Conservation (phyloP, 257 asterid species). For the Solanum stenotomum region DNA sequence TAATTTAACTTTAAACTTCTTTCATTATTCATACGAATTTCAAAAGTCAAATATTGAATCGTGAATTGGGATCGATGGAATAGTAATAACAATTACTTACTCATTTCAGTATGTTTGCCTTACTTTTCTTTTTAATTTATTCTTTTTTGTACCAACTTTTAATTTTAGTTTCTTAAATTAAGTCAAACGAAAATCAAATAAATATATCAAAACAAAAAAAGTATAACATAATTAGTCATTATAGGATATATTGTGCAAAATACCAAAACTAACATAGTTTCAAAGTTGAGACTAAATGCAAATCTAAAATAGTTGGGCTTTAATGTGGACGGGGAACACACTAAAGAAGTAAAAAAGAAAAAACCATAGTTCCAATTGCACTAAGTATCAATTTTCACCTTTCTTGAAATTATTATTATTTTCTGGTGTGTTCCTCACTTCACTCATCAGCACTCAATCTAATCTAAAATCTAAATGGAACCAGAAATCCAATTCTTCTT, state of each 20-base stretch:
- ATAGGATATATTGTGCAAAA: neutral
- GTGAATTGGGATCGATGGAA: neutral
- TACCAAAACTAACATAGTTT: neutral
- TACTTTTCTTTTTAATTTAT: too few species aligned
- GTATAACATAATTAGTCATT: neutral
- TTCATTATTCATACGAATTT: too few species aligned
- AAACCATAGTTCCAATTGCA: neutral
- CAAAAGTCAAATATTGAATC: too few species aligned
- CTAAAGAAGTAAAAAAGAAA: too few species aligned
- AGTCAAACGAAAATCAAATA: neutral
- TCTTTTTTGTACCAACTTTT: too few species aligned
- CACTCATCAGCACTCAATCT: neutral
- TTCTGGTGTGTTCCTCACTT: neutral
- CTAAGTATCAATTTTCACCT: neutral
- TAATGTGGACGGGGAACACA: rapidly evolving
- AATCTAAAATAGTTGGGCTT: too few species aligned
- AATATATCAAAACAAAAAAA: neutral
- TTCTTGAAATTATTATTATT: neutral
- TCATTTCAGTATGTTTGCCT: too few species aligned
- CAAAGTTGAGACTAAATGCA: rapidly evolving
- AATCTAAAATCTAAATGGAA: neutral
- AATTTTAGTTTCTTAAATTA: too few species aligned
- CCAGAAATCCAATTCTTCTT: neutral
- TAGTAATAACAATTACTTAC: neutral
- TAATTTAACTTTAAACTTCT: too few species aligned